Evolutionary conservation across 257 asterid species (phyloP), one percentile per base, ranked within the genome.

Genomic region (Solanum virginianum): DNA sequence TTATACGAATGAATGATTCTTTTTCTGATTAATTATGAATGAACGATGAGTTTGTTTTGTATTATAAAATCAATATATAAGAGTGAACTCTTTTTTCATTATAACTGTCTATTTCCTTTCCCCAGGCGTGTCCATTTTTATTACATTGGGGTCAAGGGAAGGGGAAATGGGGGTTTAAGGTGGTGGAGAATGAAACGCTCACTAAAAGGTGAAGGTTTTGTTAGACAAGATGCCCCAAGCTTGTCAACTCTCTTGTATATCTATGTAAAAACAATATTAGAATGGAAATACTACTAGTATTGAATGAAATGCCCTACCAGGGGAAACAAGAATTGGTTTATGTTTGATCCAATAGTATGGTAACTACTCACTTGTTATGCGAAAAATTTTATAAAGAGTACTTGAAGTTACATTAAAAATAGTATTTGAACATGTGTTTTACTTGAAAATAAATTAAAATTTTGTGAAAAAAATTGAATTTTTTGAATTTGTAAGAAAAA

Each of bases 1-100:
- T 91, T 94, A 3, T 94, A 94, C 29, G 92, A 93, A 3, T 79
- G 49, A 77, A 77, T 77, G 62, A 0, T 11, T 43, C 10, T 15
- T 24, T 24, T 39, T 15, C 6, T 77, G 24, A 77, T 77, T 79
- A 53, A 6, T 16, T 53, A 24, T 26, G 45, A 16, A 75, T 22
- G 81, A 45, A 8, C 14, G 15, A 15, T 75, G 82, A 24, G 29
- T 79, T 79, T 15, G 26, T 5, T 77, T 10, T 49, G 60, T 49
- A 24, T 12, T 36, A 36, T 36, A 36, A 4, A 32, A 47, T 14
- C 60, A 47, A 5, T 22, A 14, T 24, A 15, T 24, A 24, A 22
- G 56, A 8, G 82, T 75, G 8, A 39, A 8, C 59, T 47, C 14
- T 22, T 75, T 8, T 14, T 36, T 75, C 45, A 24, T 75, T 49